Percentiles rank a stretch among this genome's conserved stretches.
Conservation (phyloP, 805 yeast genomes). For the Diddensiella transvaalensis region DNA sequence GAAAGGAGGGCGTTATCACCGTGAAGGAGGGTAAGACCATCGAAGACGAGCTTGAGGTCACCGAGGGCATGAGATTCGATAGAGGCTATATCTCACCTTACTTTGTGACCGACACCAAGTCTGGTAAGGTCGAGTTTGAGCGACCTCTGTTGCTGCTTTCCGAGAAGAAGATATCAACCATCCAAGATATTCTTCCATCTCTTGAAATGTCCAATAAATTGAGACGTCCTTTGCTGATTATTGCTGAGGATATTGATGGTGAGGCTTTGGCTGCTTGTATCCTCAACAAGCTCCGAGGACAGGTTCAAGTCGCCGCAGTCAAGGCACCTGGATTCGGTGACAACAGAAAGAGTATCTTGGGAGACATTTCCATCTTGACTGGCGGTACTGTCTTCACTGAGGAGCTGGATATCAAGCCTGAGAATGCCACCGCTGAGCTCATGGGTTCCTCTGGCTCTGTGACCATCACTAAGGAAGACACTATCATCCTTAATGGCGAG, state of each 20-base stretch:
- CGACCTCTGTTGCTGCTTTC: constrained; percentile 83
- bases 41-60: constrained; percentile 93
- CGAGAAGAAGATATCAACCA: constrained; percentile 88
- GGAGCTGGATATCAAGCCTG: constrained; percentile 93
- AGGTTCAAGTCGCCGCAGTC: constrained; percentile 95
- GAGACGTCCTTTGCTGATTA: constrained; percentile 87
- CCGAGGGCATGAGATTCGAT: constrained; percentile 98
- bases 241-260: constrained; percentile 96
- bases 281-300: constrained; percentile 95
- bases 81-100: constrained; percentile 97
- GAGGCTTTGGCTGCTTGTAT: constrained; percentile 98
- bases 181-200: constrained; percentile 89
- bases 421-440: constrained; percentile 83
- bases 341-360: constrained; percentile 93
- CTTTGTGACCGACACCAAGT: constrained; percentile 89
- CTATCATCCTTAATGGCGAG: constrained; percentile 88
- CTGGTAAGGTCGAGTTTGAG: constrained; percentile 91
- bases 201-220: constrained; percentile 88
- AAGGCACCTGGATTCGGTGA: constrained; percentile 99
- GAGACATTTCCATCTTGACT: constrained; percentile 90
- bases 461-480: constrained; percentile 92
- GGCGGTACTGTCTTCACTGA: constrained; percentile 89
- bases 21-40: constrained; percentile 96
- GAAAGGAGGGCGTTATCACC: constrained; percentile 98
- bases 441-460: constrained; percentile 90